phyloP scores from a whole-genome alignment of 179 eudicot species.

The Vitellaria paradoxa region DNA sequence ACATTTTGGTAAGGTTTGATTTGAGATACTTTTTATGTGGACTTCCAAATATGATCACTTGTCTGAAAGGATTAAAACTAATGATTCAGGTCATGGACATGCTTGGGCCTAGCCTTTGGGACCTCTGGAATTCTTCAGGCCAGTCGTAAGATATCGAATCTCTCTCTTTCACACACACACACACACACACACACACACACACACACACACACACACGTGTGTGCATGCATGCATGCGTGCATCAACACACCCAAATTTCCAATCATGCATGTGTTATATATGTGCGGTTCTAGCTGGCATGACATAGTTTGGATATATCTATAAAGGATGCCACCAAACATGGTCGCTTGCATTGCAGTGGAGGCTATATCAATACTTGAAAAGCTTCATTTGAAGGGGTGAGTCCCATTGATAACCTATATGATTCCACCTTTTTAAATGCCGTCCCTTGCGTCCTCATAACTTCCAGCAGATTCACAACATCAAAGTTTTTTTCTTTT shows the following conservation, averaged over 20 bases:
- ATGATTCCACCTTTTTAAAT: conserved; percentile 4
- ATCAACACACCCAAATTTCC: neutral
- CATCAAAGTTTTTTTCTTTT: neutral
- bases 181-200: neutral
- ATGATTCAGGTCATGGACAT: conserved; percentile 87
- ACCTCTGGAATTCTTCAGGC: conserved; percentile 90
- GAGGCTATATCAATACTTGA: conserved; percentile 96
- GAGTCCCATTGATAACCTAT: neutral
- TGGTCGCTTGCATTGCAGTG: conserved; percentile 95
- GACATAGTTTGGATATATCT: conserved; percentile 15
- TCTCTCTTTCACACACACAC: neutral
- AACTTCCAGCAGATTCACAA: neutral
- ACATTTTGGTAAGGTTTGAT: conserved; percentile 64
- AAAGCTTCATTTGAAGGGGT: conserved; percentile 92
- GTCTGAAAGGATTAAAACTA: neutral
- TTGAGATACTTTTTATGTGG: neutral
- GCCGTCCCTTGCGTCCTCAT: neutral
- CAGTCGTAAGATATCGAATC: conserved; percentile 64
- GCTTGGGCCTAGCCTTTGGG: conserved; percentile 99
- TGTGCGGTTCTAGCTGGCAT: neutral
- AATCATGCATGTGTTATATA: too few relatives aligned
- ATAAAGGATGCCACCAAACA: conserved; percentile 83
- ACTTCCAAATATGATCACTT: neutral
- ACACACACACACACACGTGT: neutral
- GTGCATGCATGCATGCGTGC: neutral